Evolutionary conservation across 139 green algal genomes (phyloP).

Genomic region (Raphidocelis subcapitata): DNA sequence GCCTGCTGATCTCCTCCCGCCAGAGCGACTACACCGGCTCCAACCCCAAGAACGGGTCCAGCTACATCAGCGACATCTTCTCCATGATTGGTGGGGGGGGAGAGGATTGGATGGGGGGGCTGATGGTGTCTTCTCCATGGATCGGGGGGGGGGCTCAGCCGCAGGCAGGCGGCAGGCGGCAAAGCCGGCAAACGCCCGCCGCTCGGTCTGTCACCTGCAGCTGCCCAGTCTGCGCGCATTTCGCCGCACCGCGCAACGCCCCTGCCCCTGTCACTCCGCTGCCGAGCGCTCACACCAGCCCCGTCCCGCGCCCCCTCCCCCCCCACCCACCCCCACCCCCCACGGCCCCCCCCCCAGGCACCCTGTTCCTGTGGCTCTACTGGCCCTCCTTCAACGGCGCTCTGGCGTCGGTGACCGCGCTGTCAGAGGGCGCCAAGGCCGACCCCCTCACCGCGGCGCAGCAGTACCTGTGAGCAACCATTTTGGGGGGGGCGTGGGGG

Average conservation of each 20-base stretch:
- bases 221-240: too few species aligned
- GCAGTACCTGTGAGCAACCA: too few species aligned
- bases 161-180: too few species aligned
- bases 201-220: too few species aligned
- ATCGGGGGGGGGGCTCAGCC: too few species aligned
- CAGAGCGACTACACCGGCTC: slow-evolving; percentile 2
- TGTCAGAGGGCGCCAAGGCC: background rate
- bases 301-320: too few species aligned
- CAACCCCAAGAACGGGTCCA: slow-evolving; percentile 35
- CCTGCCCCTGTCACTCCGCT: background rate
- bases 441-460: background rate
- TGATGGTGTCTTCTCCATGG: too few species aligned
- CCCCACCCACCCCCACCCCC: background rate
- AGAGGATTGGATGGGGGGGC: too few species aligned
- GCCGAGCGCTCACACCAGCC: background rate
- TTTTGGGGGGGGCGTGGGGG: too few species aligned
- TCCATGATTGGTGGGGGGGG: slow-evolving; percentile 53
- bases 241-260: too few species aligned
- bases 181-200: too few species aligned
- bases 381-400: slow-evolving; percentile 69
- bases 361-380: slow-evolving; percentile 33
- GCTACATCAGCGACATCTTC: slow-evolving; percentile 38
- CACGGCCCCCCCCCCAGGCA: too few species aligned
- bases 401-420: slow-evolving; percentile 48
- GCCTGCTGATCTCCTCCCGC: slow-evolving; percentile 11